phyloP scores from a whole-genome alignment of 805 yeast genomes.

The Komagataella populi region DNA sequence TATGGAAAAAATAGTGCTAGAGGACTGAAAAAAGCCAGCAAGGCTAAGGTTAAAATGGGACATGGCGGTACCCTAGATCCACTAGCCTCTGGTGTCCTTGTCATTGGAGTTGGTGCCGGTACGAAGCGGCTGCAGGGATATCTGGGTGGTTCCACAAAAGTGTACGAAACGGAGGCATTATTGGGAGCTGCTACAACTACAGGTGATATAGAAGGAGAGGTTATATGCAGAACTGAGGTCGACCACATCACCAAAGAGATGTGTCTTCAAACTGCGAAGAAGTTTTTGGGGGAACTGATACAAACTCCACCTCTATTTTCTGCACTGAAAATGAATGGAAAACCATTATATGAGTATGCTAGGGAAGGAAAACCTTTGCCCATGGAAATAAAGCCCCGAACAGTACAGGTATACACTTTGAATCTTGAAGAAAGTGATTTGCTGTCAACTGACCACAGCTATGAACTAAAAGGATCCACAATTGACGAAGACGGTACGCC shows the following conservation, averaged over 20 bases:
- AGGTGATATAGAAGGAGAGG: conserved; percentile 85
- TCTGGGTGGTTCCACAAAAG: conserved; percentile 61
- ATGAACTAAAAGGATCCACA: conserved; percentile 25
- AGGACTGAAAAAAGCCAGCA: conserved; percentile 24
- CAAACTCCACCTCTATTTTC: conserved; percentile 95
- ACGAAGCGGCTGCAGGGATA: conserved; percentile 70
- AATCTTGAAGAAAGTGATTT: conserved; percentile 35
- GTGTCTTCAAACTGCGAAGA: conserved; percentile 33
- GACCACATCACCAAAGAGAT: conserved; percentile 42
- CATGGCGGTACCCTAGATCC: conserved; percentile 99
- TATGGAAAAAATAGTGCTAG: conserved; percentile 18
- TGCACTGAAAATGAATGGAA: conserved; percentile 90
- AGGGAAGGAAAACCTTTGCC: conserved; percentile 81
- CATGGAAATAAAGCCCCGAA: conserved; percentile 63
- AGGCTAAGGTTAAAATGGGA: conserved; percentile 74
- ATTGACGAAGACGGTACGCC: conserved; percentile 34
- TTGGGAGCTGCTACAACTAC: conserved; percentile 89
- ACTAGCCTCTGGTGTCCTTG: conserved; percentile 84
- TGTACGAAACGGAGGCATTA: conserved; percentile 73
- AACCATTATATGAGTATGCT: conserved; percentile 89
- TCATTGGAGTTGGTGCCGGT: conserved; percentile 86
- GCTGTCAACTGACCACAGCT: conserved; percentile 41
- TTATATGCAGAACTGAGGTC: conserved; percentile 42
- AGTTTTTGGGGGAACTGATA: conserved; percentile 66
- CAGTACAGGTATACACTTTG: conserved; percentile 45